Evolutionary conservation across 495 filamentous ascomycete genomes (phyloP).

Genomic region (Aspergillus saccharolyticus): DNA sequence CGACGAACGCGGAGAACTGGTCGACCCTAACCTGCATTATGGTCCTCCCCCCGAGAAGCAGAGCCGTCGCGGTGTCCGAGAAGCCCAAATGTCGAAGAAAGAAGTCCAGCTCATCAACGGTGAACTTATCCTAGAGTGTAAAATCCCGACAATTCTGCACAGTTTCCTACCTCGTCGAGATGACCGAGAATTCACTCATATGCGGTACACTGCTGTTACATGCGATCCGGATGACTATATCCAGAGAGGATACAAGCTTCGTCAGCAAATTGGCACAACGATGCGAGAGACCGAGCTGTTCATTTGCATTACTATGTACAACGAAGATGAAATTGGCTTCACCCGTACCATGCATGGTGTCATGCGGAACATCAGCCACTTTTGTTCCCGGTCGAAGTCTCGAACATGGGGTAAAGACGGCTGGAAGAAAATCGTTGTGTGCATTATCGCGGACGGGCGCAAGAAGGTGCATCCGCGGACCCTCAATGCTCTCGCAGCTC

Average conservation of each 20-base stretch:
- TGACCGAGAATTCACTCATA: slow-evolving; percentile 96
- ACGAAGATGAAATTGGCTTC: slow-evolving; percentile 94
- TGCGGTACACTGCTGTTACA: slow-evolving; percentile 99
- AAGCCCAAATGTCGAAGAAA: slow-evolving; percentile 85
- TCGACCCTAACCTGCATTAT: slow-evolving; percentile 59
- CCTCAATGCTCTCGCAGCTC: slow-evolving; percentile 89
- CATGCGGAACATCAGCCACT: slow-evolving; percentile 96
- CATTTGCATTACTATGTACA: slow-evolving; percentile 98
- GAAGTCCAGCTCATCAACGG: slow-evolving; percentile 96
- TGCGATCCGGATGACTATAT: slow-evolving; percentile 97
- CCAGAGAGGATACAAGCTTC: slow-evolving; percentile 79
- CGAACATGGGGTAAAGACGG: slow-evolving; percentile 95
- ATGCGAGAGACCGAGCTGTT: slow-evolving; percentile 94
- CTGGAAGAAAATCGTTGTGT: slow-evolving; percentile 99
- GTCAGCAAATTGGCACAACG: slow-evolving; percentile 88
- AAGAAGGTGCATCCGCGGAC: slow-evolving; percentile 92
- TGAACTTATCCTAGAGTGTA: slow-evolving; percentile 96
- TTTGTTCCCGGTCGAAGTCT: slow-evolving; percentile 87
- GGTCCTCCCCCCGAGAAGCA: slow-evolving; percentile 85
- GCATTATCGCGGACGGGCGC: slow-evolving; percentile 89
- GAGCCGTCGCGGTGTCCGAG: slow-evolving; percentile 73
- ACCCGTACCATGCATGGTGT: slow-evolving; percentile 98
- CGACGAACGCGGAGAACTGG: slow-evolving; percentile 36
- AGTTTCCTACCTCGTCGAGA: slow-evolving; percentile 88
- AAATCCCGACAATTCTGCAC: slow-evolving; percentile 96